phyloP scores from a whole-genome alignment of 495 filamentous ascomycete species.

The Cryomyces antarcticus region DNA sequence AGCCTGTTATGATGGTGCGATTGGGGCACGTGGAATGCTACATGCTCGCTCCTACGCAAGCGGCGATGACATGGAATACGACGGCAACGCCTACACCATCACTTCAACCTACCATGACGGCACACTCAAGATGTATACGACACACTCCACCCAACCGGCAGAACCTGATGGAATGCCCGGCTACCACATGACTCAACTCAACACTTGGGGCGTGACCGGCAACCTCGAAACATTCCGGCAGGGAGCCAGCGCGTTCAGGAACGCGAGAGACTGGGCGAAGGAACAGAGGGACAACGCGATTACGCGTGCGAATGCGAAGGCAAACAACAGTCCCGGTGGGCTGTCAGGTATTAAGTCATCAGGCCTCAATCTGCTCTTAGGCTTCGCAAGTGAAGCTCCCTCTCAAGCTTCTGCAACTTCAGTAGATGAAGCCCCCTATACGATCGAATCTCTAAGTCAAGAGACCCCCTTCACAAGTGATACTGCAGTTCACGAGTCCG shows the following conservation, averaged over 20 bases:
- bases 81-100: slow-evolving; percentile 24
- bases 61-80: slow-evolving; percentile 11
- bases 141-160: slow-evolving; percentile 13
- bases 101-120: slow-evolving; percentile 21
- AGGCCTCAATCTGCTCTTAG: too few relatives aligned
- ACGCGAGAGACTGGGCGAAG: slow-evolving; percentile 18
- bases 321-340: background rate
- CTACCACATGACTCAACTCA: slow-evolving; percentile 25
- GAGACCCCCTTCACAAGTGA: too few relatives aligned
- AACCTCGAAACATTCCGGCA: slow-evolving; percentile 14
- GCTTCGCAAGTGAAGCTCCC: too few relatives aligned
- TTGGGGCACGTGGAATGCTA: slow-evolving; percentile 26
- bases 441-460: too few relatives aligned
- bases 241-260: slow-evolving; percentile 21
- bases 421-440: too few relatives aligned
- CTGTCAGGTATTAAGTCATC: too few relatives aligned
- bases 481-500: background rate
- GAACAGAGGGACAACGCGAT: slow-evolving; percentile 17
- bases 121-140: slow-evolving; percentile 19
- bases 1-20: slow-evolving; percentile 23
- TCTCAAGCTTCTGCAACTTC: too few relatives aligned
- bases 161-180: slow-evolving; percentile 11
- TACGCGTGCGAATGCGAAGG: slow-evolving; percentile 4
- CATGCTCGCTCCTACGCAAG: slow-evolving; percentile 22
- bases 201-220: slow-evolving; percentile 12